Base-by-base conservation (phyloP, 805 yeast genomes). In the Nakazawaea ambrosiae region DNA sequence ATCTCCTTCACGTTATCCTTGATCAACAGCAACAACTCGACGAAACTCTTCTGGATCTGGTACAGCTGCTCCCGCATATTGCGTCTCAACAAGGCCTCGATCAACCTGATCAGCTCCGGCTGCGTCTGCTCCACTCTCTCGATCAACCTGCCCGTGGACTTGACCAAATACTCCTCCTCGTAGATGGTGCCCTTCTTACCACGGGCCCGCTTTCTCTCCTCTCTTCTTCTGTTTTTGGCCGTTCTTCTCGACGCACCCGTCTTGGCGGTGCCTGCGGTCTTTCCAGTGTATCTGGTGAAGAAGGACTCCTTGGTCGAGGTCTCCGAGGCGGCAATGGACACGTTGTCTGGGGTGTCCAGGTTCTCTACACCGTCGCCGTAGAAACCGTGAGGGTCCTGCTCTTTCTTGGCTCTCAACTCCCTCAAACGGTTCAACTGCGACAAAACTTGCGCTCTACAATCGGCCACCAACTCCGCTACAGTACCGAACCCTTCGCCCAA, bases 171-270 rank as follows among this genome's bases (percentile, higher is more conserved):
- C 57, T 92, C 97, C 57, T 92, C 98, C 58, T 92, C 99, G 53
- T 92, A 92, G 16, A 92, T 83, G 5, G 97, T 90, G 33, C 97
- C 97, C 64, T 92, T 92, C 66, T 94, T 87, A 43, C 99, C 99
- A 50, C 95, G 77, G 2, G 98, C 99, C 43, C 78, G 74, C 64
- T 92, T 92, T 51, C 98, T 76, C 55, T 90, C 98, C 60, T 90
- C 97, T 47, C 98, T 76, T 57, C 96, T 84, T 47, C 80, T 76
- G 59, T 92, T 92, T 63, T 92, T 92, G 5, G 94, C 74, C 0
- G 98, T 89, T 52, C 82, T 74, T 58, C 99, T 75, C 0, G 96
- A 81, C 2, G 92, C 97, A 20, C 97, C 97, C 0, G 98, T 92
- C 54, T 84, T 83, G 4, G 97, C 97, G 3, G 98, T 92, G 18